Evolutionary conservation across 2,329 filamentous ascomycete species (phyloP), one percentile per base, ranked within the genome.

Genomic region (Zalaria obscura): DNA sequence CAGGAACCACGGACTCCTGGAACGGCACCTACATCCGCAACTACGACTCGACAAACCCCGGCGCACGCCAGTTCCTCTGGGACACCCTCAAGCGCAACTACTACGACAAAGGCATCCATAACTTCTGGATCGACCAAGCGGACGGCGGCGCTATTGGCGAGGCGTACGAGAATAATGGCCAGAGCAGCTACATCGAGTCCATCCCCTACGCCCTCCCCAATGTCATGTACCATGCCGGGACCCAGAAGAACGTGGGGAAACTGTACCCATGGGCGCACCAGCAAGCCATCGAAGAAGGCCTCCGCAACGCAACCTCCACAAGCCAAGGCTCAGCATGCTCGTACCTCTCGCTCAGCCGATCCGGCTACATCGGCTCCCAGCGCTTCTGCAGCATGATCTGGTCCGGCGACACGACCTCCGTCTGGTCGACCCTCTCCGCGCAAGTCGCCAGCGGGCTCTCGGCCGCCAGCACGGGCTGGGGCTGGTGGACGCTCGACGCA

Each of bases 111-210:
- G 56, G 55, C 25, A 55, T 58, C 44, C 50, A 53, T 36, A 56
- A 56, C 44, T 58, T 56, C 44, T 58, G 56, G 55, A 56, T 58
- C 38, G 56, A 58, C 39, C 52, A 58, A 49, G 55, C 55, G 4
- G 56, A 58, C 28, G 61, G 60, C 7, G 60, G 61, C 1, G 51
- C 57, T 3, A 49, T 61, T 3, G 60, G 60, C 5, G 60, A 48
- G 52, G 59, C 43, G 41, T 62, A 60, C 41, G 56, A 62, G 40
- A 63, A 61, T 36, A 61, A 62, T 33, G 58, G 53, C 3, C 54
- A 55, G 38, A 47, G 43, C n/a, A 44, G 40, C 1, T 51, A 51
- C 35, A 52, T 57, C 46, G 5, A 50, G 48, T 49, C 57, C 44
- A 40, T 62, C 41, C 51, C 59, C 2, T 56, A 52, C 31, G 49